A percentile compares a stretch with the other conserved stretches of the same genome.
phyloP scores from a whole-genome alignment of 1,284 basidiomycete genomes.

The Meira miltonrushii region DNA sequence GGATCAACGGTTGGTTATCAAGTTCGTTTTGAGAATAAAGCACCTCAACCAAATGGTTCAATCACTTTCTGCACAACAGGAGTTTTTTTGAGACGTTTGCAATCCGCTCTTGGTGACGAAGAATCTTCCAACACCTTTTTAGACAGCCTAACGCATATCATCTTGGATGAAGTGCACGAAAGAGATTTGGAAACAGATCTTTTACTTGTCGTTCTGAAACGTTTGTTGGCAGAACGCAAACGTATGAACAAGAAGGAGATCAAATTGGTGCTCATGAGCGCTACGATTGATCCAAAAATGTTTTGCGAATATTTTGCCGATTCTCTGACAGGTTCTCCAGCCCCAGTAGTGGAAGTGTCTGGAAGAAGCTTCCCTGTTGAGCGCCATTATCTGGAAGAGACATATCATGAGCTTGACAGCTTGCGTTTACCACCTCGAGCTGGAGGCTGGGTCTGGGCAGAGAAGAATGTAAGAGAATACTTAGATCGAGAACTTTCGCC shows the following conservation, averaged over 20 bases:
- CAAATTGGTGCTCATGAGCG: slow-evolving; percentile 90
- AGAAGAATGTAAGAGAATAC: slow-evolving; percentile 74
- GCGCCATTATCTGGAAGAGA: slow-evolving; percentile 77
- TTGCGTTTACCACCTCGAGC: slow-evolving; percentile 39
- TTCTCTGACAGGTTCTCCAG: slow-evolving; percentile 54
- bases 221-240: slow-evolving; percentile 68
- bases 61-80: slow-evolving; percentile 94
- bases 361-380: slow-evolving; percentile 85
- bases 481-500: slow-evolving; percentile 62
- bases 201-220: slow-evolving; percentile 82
- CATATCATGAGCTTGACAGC: slow-evolving; percentile 54
- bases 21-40: slow-evolving; percentile 80
- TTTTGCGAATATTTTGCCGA: slow-evolving; percentile 83
- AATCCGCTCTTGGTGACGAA: slow-evolving; percentile 62
- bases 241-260: slow-evolving; percentile 69
- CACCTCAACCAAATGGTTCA: slow-evolving; percentile 72
- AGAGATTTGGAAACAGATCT: slow-evolving; percentile 92
- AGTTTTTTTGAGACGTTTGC: slow-evolving; percentile 80
- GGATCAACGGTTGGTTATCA: slow-evolving; percentile 82
- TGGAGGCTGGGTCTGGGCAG: slow-evolving; percentile 67
- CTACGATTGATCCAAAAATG: slow-evolving; percentile 82
- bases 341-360: slow-evolving; percentile 77
- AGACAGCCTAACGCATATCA: slow-evolving; percentile 80
- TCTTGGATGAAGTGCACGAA: slow-evolving; percentile 96
- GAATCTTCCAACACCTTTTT: slow-evolving; percentile 55